phyloP scores from a whole-genome alignment of 2,329 filamentous ascomycete species.

The Sclerotiophoma versabilis region DNA sequence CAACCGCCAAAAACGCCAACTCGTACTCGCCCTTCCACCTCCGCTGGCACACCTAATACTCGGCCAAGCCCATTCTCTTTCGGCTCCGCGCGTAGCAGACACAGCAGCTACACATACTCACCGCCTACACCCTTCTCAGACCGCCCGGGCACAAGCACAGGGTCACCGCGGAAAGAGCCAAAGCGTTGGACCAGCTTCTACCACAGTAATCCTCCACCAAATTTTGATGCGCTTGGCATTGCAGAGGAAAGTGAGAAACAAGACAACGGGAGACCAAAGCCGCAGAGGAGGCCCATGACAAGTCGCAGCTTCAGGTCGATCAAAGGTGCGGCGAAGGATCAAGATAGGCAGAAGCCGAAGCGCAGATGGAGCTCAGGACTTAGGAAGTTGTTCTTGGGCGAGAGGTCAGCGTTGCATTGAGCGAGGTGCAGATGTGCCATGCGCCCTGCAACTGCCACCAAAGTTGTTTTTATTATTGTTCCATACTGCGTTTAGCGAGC shows the following conservation, averaged over 20 bases:
- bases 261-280: background rate
- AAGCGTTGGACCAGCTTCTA: conserved; percentile 16
- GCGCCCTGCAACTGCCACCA: background rate
- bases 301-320: conserved; percentile 15
- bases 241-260: conserved; percentile 3
- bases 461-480: background rate
- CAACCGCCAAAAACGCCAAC: conserved; percentile 15
- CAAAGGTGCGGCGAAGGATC: conserved; percentile 12
- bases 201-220: background rate
- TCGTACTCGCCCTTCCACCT: conserved; percentile 19
- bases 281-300: conserved; percentile 2
- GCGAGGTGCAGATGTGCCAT: background rate
- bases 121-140: conserved; percentile 12
- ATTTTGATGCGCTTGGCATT: conserved; percentile 13
- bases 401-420: conserved; percentile 2
- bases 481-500: conserved; percentile 1
- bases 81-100: conserved; percentile 18
- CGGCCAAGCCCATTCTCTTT: conserved; percentile 15
- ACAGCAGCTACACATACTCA: conserved; percentile 17
- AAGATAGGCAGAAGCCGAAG: conserved; percentile 20
- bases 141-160: conserved; percentile 16
- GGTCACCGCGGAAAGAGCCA: conserved; percentile 10
- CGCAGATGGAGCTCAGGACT: conserved; percentile 34
- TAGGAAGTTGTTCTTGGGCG: conserved; percentile 27
- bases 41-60: conserved; percentile 7